Conservation (phyloP, 1,284 basidiomycete species). For the Microbotryomycetes sp. region DNA sequence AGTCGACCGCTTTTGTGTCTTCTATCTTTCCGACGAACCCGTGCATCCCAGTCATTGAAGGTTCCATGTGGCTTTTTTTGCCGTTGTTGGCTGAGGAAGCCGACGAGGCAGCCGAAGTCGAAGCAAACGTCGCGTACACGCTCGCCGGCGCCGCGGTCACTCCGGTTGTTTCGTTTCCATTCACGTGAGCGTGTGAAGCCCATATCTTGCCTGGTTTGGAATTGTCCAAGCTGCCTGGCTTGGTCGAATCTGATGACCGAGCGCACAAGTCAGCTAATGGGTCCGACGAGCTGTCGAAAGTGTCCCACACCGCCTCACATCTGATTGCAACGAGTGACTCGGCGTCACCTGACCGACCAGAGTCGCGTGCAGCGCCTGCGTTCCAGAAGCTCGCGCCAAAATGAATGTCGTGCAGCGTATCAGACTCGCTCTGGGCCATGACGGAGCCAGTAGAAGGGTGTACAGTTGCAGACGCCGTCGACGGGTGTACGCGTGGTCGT, state of each 20-base stretch:
- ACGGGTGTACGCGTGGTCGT: too few species aligned
- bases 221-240: neutral
- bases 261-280: neutral
- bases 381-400: neutral
- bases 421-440: neutral
- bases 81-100: too few species aligned
- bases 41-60: neutral
- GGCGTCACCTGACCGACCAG: neutral
- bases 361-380: neutral
- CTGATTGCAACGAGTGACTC: too few species aligned
- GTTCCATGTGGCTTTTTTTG: too few species aligned
- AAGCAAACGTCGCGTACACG: neutral
- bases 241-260: neutral
- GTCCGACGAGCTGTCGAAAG: too few species aligned
- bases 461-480: too few species aligned
- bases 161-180: neutral
- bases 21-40: constrained; percentile 3
- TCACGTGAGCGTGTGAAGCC: neutral
- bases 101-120: neutral
- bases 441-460: too few species aligned
- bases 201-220: neutral
- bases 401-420: constrained; percentile 1
- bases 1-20: constrained; percentile 3
- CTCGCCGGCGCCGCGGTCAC: neutral
- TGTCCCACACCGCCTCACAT: too few species aligned